Percentiles rank a stretch among this genome's conserved stretches.
Conservation (phyloP, 345 rosid species). For the Pelargonium nanum region DNA sequence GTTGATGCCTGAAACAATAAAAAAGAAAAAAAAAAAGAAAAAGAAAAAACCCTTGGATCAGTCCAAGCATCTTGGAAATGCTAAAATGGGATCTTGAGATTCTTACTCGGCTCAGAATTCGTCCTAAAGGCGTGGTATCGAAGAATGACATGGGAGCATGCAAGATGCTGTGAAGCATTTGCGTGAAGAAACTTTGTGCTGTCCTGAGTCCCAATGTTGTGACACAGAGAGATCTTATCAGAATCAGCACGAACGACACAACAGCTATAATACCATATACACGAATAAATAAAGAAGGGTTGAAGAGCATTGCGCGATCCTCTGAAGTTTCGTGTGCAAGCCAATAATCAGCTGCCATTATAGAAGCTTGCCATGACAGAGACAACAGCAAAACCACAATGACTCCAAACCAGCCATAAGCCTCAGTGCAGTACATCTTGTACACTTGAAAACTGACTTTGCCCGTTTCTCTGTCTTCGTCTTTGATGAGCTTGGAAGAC, state of each 20-base stretch:
- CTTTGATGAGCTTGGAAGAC: constrained; percentile 67
- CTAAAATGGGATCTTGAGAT: neutral
- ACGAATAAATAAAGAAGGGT: constrained; percentile 45
- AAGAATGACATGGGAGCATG: constrained; percentile 98
- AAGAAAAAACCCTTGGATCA: neutral
- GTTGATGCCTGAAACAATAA: constrained; percentile 57
- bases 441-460: constrained; percentile 61
- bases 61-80: constrained; percentile 5
- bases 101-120: constrained; percentile 83
- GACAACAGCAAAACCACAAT: constrained; percentile 45
- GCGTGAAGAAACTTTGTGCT: constrained; percentile 58
- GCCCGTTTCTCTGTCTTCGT: constrained; percentile 82
- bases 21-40: neutral
- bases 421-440: constrained; percentile 68
- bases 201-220: constrained; percentile 72
- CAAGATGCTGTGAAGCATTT: constrained; percentile 71
- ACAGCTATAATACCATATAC: constrained; percentile 53
- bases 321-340: constrained; percentile 77
- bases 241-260: constrained; percentile 41
- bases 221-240: constrained; percentile 39
- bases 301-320: constrained; percentile 34
- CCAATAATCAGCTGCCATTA: constrained; percentile 92
- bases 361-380: constrained; percentile 60
- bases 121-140: constrained; percentile 94
- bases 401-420: constrained; percentile 91